Evolutionary conservation across 1,139 yeast genomes (phyloP).

Genomic region (Yamadazyma friedrichii): DNA sequence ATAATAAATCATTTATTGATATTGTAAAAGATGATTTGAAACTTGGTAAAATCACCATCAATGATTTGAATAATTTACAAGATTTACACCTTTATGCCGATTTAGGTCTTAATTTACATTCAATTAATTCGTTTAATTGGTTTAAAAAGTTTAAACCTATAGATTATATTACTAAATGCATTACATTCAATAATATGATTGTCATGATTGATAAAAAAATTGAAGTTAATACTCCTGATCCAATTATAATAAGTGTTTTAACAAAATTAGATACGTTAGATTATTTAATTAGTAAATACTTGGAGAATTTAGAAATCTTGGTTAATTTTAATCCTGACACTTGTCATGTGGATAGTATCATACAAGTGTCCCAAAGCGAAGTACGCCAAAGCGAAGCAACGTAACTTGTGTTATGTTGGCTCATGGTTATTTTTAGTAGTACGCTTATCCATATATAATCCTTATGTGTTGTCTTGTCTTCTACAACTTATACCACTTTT

Average conservation of each 20-base stretch:
- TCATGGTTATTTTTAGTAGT: too few species aligned
- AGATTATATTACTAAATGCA: constrained; percentile 45
- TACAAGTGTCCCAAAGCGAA: too few species aligned
- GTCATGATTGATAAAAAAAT: constrained; percentile 44
- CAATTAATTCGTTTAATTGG: constrained; percentile 5
- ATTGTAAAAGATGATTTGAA: constrained; percentile 43
- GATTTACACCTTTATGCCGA: constrained; percentile 10
- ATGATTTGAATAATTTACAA: constrained; percentile 17
- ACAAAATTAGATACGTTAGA: constrained; percentile 46
- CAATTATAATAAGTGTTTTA: constrained; percentile 42
- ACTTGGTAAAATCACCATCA: constrained; percentile 4
- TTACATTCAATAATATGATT: constrained; percentile 40
- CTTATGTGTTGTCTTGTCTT: too few species aligned
- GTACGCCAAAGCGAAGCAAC: too few species aligned
- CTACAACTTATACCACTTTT: too few species aligned
- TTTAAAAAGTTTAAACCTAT: constrained; percentile 29
- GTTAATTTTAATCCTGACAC: not conserved
- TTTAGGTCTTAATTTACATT: constrained; percentile 1
- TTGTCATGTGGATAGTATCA: too few species aligned
- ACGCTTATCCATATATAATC: too few species aligned
- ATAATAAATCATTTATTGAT: constrained; percentile 42
- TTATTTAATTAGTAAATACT: constrained; percentile 31
- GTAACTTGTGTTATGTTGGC: too few species aligned
- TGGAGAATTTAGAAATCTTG: constrained; percentile 17
- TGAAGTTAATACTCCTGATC: constrained; percentile 46